A percentile compares a stretch with the other conserved stretches of the same genome.
These are phyloP conservation scores for Phaeophleospora eucalypticola DNA, from an alignment of 2,329 filamentous ascomycete genomes.

Conservation along the genomic window DNA sequence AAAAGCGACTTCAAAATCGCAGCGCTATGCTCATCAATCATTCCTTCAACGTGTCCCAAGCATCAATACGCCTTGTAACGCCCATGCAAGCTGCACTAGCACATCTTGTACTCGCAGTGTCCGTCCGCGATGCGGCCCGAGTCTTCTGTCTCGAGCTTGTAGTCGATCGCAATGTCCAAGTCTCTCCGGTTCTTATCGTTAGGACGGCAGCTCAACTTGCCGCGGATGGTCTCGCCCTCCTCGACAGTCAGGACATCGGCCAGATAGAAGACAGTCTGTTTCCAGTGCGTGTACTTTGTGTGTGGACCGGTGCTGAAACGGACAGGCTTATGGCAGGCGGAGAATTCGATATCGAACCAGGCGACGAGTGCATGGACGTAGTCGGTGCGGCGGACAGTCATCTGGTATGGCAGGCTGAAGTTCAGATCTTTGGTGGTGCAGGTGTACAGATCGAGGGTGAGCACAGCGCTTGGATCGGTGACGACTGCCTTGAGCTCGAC, in stretches of 20 bases:
- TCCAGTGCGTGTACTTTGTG: conserved; percentile 99
- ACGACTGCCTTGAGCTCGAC: conserved; percentile 97
- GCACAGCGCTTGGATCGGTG: conserved; percentile 79
- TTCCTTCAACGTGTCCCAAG: conserved; percentile 14
- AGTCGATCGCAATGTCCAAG: conserved; percentile 83
- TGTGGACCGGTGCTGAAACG: conserved; percentile 95
- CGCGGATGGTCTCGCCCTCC: conserved; percentile 73
- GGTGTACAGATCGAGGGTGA: conserved; percentile 89
- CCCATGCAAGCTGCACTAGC: conserved; percentile 26
- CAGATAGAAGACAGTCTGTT: conserved; percentile 98
- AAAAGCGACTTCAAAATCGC: conserved; percentile 4
- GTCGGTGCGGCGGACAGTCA: conserved; percentile 78
- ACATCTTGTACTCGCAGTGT: conserved; percentile 72
- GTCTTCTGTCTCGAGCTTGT: conserved; percentile 75
- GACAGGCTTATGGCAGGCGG: conserved; percentile 96
- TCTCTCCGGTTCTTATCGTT: conserved; percentile 94
- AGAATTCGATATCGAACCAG: conserved; percentile 99
- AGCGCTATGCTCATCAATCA: conserved; percentile 16
- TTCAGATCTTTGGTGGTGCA: conserved; percentile 83
- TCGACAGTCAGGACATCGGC: conserved; percentile 89
- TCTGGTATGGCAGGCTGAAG: conserved; percentile 73
- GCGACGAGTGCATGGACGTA: conserved; percentile 94
- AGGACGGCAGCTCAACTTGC: conserved; percentile 74
- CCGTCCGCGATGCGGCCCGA: conserved; percentile 64
- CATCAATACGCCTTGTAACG: conserved; percentile 10